Evolutionary conservation across 176 grass and related monocot species (phyloP).

Genomic region (Carex scoparia): DNA sequence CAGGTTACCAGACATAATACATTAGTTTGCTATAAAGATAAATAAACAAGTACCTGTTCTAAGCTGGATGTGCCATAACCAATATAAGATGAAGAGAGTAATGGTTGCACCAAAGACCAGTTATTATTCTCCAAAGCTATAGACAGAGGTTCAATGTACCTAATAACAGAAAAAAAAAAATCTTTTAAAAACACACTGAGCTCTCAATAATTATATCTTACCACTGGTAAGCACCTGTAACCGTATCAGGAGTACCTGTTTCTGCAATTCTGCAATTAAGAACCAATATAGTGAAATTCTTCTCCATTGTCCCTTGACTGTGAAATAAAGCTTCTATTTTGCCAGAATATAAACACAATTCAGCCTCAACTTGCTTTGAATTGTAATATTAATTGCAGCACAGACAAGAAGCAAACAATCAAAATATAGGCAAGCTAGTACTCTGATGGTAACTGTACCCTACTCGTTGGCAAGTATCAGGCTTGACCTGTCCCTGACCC

Average conservation of each 20-base stretch:
- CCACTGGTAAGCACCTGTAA: background rate
- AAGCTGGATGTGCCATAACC: conserved; percentile 98
- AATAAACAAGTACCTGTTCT: conserved; percentile 56
- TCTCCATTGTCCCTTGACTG: background rate
- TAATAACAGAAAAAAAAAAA: background rate
- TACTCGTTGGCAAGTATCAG: background rate
- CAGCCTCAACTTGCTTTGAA: background rate
- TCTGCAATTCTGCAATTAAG: background rate
- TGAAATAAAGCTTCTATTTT: conserved; percentile 11
- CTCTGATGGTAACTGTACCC: background rate
- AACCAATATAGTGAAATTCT: conserved; percentile 13
- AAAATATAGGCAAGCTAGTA: background rate
- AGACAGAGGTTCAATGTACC: conserved; percentile 90
- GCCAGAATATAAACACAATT: background rate
- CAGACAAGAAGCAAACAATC: background rate
- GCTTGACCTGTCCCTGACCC: background rate
- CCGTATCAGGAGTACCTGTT: background rate
- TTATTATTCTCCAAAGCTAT: conserved; percentile 79
- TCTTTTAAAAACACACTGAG: background rate
- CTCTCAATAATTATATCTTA: background rate
- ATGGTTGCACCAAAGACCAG: conserved; percentile 93
- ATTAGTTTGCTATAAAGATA: background rate
- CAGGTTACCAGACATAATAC: background rate
- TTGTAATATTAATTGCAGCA: background rate
- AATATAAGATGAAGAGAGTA: conserved; percentile 94